These are phyloP conservation scores for Microbotryum scabiosae DNA, from an alignment of 1,284 basidiomycete species.

Conservation along the genomic window DNA sequence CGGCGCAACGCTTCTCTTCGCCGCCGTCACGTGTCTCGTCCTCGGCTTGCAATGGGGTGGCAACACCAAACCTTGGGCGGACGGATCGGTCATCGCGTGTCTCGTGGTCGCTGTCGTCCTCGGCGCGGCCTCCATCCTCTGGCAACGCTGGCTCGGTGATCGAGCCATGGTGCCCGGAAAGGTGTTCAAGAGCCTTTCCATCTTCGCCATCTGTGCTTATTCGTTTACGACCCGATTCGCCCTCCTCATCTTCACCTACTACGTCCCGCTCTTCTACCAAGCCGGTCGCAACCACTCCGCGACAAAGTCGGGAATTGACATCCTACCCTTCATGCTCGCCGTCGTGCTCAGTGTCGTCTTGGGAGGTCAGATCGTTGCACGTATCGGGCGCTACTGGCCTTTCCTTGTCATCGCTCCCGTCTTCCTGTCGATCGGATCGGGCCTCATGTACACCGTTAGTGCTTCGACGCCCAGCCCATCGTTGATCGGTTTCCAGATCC, in stretches of 20 bases:
- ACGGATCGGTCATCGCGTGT: constrained; percentile 38
- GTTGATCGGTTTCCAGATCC: constrained; percentile 47
- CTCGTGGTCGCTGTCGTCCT: constrained; percentile 35
- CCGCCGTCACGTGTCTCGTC: constrained; percentile 35
- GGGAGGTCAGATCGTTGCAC: constrained; percentile 21
- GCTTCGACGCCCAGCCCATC: constrained; percentile 38
- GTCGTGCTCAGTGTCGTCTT: constrained; percentile 33
- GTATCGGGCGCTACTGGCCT: constrained; percentile 41
- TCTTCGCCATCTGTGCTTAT: constrained; percentile 31
- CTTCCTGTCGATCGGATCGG: constrained; percentile 43
- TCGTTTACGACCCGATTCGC: constrained; percentile 25
- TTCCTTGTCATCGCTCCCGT: constrained; percentile 40
- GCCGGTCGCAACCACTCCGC: constrained; percentile 16
- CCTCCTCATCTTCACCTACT: constrained; percentile 22
- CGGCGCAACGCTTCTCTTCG: constrained; percentile 33
- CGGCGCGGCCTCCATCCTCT: constrained; percentile 23
- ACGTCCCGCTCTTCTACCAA: constrained; percentile 11
- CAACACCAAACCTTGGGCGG: constrained; percentile 34
- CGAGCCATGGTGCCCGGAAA: constrained; percentile 34
- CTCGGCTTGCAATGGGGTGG: constrained; percentile 36
- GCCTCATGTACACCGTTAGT: constrained; percentile 45
- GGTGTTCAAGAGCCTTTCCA: constrained; percentile 31
- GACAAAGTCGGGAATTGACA: constrained; percentile 35
- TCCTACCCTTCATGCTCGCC: constrained; percentile 32
- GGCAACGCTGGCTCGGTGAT: constrained; percentile 34